A percentile compares a stretch with the other conserved stretches of the same genome.
phyloP scores from a whole-genome alignment of 176 grass and related monocot genomes.

The Poa pratensis region DNA sequence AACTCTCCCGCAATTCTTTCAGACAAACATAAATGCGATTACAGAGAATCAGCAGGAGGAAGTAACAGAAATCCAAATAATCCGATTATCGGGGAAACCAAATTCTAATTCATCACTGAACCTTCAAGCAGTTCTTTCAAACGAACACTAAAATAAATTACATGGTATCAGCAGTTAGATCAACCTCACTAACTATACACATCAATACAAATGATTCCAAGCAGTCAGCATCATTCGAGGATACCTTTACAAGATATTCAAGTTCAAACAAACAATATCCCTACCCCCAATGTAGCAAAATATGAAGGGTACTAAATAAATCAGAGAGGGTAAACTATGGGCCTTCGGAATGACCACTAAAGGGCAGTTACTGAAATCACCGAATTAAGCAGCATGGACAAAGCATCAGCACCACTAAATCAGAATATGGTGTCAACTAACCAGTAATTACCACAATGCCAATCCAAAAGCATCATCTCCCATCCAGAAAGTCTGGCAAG shows the following conservation, averaged over 20 bases:
- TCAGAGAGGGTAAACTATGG: neutral
- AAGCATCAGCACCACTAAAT: conserved; percentile 4
- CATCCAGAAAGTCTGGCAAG: neutral
- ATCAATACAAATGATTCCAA: neutral
- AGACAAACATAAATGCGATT: neutral
- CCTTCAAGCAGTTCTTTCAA: neutral
- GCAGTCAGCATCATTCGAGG: neutral
- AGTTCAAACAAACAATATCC: neutral
- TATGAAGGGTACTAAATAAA: neutral
- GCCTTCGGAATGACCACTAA: neutral
- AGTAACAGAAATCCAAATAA: neutral
- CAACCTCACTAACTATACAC: neutral
- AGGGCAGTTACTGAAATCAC: neutral
- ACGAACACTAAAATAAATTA: neutral
- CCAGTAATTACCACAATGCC: neutral
- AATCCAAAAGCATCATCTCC: conserved; percentile 2
- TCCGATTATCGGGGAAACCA: neutral
- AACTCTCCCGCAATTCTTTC: neutral
- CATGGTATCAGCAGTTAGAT: neutral
- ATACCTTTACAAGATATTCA: neutral
- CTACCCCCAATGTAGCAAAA: neutral
- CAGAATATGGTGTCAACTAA: neutral
- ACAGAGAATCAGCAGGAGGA: conserved; percentile 3
- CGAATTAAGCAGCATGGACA: neutral
- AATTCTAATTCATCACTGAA: neutral